These are phyloP conservation scores for Lagerstroemia fauriei DNA, from an alignment of 441 rosid genomes.

Conservation along the genomic window DNA sequence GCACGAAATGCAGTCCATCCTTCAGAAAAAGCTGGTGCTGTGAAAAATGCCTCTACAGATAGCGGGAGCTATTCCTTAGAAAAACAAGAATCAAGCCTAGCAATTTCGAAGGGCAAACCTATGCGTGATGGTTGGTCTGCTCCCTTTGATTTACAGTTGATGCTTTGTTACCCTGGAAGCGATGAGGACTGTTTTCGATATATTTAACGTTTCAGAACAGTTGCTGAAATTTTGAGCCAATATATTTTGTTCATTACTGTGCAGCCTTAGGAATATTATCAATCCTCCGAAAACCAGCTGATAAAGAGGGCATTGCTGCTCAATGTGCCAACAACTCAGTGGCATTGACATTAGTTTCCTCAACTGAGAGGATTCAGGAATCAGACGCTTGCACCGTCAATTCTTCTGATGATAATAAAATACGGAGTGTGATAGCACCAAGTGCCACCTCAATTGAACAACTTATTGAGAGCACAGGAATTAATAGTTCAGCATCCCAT, in stretches of 20 bases:
- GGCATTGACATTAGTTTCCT: conserved; percentile 22
- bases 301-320: conserved; percentile 32
- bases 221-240: not conserved
- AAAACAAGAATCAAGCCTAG: conserved; percentile 29
- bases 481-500: conserved; percentile 12
- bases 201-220: not conserved
- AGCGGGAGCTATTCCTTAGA: conserved; percentile 31
- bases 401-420: conserved; percentile 17
- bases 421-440: conserved; percentile 13
- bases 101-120: conserved; percentile 40
- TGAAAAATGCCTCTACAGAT: conserved; percentile 25
- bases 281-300: conserved; percentile 55
- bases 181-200: not conserved
- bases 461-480: conserved; percentile 24
- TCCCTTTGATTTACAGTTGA: not conserved
- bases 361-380: conserved; percentile 31
- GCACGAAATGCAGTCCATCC: not conserved
- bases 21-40: not conserved
- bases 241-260: not conserved
- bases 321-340: conserved; percentile 20
- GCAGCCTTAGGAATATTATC: conserved; percentile 69
- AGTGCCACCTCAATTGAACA: conserved; percentile 26
- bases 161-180: not conserved
- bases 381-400: conserved; percentile 18
- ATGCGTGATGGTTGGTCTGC: conserved; percentile 57